These are phyloP conservation scores for Linum tenue DNA, from an alignment of 345 rosid species.

Conservation along the genomic window DNA sequence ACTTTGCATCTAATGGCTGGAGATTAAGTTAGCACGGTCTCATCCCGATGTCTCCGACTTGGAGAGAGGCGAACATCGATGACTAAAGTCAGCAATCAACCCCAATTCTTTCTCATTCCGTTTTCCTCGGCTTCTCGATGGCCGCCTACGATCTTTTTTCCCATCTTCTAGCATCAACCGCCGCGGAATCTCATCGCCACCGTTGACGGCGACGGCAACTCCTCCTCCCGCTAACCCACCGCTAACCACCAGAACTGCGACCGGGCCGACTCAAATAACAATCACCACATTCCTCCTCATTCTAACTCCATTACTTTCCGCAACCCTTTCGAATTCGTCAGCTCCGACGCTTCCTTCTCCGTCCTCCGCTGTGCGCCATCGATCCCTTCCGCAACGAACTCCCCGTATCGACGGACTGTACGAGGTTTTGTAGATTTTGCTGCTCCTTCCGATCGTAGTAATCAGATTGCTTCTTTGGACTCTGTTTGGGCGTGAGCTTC, in stretches of 20 bases:
- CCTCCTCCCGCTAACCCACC: conserved; percentile 8
- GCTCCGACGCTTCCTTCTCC: conserved; percentile 33
- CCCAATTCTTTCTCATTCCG: conserved; percentile 5
- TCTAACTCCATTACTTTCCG: neutral
- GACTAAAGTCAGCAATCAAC: too few species aligned
- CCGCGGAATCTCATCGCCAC: conserved; percentile 38
- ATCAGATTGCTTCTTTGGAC: conserved; percentile 60
- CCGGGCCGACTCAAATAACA: conserved; percentile 10
- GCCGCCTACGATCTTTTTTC: conserved; percentile 41
- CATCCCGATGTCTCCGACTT: too few species aligned
- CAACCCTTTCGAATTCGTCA: conserved; percentile 58
- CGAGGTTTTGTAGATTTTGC: conserved; percentile 56
- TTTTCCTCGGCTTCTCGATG: conserved; percentile 25
- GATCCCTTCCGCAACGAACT: conserved; percentile 77
- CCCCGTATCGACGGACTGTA: conserved; percentile 49
- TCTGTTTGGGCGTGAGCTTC: conserved; percentile 52
- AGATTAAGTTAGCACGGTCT: too few species aligned
- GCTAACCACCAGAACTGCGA: conserved; percentile 4
- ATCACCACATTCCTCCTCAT: neutral
- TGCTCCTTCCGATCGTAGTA: conserved; percentile 68
- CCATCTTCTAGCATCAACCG: conserved; percentile 37
- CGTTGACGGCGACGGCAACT: conserved; percentile 21
- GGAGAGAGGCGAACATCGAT: too few species aligned
- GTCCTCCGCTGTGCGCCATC: conserved; percentile 38
- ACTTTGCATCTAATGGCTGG: too few species aligned